Evolutionary conservation across 345 rosid genomes (phyloP).

Genomic region (Heritiera fomes): DNA sequence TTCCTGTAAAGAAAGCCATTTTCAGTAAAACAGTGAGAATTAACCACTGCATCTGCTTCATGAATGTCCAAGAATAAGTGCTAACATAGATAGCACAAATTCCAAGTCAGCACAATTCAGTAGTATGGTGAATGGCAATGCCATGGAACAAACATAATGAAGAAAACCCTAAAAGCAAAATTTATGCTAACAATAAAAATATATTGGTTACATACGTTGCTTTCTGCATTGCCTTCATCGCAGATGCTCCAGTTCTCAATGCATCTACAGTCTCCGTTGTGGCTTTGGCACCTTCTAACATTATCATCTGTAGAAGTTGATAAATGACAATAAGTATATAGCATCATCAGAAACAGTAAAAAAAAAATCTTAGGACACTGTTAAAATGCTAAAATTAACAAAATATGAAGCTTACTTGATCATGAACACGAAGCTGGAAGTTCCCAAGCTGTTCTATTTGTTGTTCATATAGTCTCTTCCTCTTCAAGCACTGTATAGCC

Average conservation of each 20-base stretch:
- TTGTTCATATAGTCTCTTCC: constrained; percentile 85
- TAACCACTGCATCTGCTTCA: background rate
- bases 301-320: constrained; percentile 59
- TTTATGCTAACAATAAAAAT: background rate
- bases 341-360: background rate
- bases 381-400: background rate
- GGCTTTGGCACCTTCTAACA: constrained; percentile 90
- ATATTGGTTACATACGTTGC: constrained; percentile 59
- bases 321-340: background rate
- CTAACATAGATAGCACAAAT: background rate
- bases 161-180: background rate
- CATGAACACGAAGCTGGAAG: constrained; percentile 80
- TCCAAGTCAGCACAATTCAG: background rate
- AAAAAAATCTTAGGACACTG: background rate
- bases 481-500: constrained; percentile 89
- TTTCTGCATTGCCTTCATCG: constrained; percentile 94
- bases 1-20: constrained; percentile 46
- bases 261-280: constrained; percentile 90
- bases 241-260: constrained; percentile 79
- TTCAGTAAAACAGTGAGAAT: background rate
- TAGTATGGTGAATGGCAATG: background rate
- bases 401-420: constrained; percentile 50
- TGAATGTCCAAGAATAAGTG: background rate
- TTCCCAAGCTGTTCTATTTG: constrained; percentile 84
- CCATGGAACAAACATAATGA: background rate